A percentile compares a stretch with the other conserved stretches of the same genome.
Evolutionary conservation across 2,329 filamentous ascomycete genomes (phyloP).

Genomic region (Trichoderma arundinaceum): DNA sequence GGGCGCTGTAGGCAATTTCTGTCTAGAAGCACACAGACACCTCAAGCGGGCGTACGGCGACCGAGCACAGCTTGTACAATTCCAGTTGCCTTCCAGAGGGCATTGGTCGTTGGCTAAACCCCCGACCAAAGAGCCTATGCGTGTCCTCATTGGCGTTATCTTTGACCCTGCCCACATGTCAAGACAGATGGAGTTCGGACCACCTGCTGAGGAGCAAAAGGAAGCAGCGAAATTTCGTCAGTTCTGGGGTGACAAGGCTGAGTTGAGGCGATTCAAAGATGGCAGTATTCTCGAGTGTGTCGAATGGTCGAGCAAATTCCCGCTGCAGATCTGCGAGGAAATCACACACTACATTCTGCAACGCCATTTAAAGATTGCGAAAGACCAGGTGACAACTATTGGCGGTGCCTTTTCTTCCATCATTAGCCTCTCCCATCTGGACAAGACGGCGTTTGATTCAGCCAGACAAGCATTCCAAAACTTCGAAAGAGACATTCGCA

Average conservation of each 20-base stretch:
- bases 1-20: conserved; percentile 53
- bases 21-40: conserved; percentile 65
- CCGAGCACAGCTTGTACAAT: conserved; percentile 70
- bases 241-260: conserved; percentile 95
- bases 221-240: conserved; percentile 81
- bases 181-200: conserved; percentile 85
- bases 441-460: conserved; percentile 67
- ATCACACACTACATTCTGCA: conserved; percentile 75
- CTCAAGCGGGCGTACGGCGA: conserved; percentile 76
- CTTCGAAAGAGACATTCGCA: conserved; percentile 78
- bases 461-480: conserved; percentile 72
- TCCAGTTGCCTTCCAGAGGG: conserved; percentile 50
- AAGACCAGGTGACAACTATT: conserved; percentile 58
- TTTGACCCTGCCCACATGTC: conserved; percentile 74
- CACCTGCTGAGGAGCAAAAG: conserved; percentile 81
- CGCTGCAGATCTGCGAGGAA: conserved; percentile 74
- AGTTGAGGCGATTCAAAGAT: conserved; percentile 92
- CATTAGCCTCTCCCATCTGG: conserved; percentile 53
- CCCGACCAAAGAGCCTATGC: conserved; percentile 38
- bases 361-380: conserved; percentile 68
- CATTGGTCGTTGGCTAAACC: conserved; percentile 42
- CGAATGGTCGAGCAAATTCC: conserved; percentile 74
- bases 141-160: conserved; percentile 68
- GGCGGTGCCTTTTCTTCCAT: conserved; percentile 58
- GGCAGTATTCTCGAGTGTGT: conserved; percentile 92